These are phyloP conservation scores for Pythium chondricola DNA, from an alignment of 352 stramenopile species.

Conservation along the genomic window DNA sequence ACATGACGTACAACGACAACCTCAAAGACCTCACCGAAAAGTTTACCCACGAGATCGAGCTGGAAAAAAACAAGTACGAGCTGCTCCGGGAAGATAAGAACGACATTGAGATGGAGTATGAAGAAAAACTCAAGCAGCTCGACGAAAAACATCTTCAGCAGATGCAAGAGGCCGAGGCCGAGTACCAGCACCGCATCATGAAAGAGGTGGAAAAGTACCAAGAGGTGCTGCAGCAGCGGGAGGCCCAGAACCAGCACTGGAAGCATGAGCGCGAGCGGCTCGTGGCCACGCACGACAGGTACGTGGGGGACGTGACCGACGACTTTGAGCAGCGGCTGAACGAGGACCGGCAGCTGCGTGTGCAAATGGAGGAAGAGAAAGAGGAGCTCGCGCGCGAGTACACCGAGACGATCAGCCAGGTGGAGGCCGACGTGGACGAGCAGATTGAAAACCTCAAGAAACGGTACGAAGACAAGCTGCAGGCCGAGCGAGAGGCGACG, in stretches of 20 bases:
- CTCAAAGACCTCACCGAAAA: slow-evolving; percentile 92
- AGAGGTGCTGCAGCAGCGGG: slow-evolving; percentile 75
- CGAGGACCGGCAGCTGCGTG: slow-evolving; percentile 67
- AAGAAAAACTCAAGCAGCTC: slow-evolving; percentile 89
- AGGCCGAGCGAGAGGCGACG: slow-evolving; percentile 80
- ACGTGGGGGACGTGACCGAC: slow-evolving; percentile 86
- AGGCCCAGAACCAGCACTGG: slow-evolving; percentile 74
- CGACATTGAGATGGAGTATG: slow-evolving; percentile 90
- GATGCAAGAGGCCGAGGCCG: slow-evolving; percentile 86
- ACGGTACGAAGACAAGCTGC: slow-evolving; percentile 85
- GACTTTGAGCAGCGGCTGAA: slow-evolving; percentile 90
- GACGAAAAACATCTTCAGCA: slow-evolving; percentile 89
- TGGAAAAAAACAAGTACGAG: slow-evolving; percentile 90
- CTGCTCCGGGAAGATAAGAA: slow-evolving; percentile 88
- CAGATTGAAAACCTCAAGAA: slow-evolving; percentile 85
- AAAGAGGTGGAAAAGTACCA: slow-evolving; percentile 90
- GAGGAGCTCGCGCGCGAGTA: slow-evolving; percentile 75
- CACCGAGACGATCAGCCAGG: slow-evolving; percentile 56
- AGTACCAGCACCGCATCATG: slow-evolving; percentile 93
- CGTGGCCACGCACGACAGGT: slow-evolving; percentile 64
- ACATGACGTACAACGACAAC: slow-evolving; percentile 94
- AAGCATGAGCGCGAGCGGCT: slow-evolving; percentile 59
- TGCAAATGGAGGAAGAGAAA: slow-evolving; percentile 87
- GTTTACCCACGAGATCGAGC: slow-evolving; percentile 91
- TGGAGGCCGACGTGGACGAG: slow-evolving; percentile 85